Evolutionary conservation across 257 asterid species (phyloP), one percentile per base, ranked within the genome.

Genomic region (Echium plantagineum): DNA sequence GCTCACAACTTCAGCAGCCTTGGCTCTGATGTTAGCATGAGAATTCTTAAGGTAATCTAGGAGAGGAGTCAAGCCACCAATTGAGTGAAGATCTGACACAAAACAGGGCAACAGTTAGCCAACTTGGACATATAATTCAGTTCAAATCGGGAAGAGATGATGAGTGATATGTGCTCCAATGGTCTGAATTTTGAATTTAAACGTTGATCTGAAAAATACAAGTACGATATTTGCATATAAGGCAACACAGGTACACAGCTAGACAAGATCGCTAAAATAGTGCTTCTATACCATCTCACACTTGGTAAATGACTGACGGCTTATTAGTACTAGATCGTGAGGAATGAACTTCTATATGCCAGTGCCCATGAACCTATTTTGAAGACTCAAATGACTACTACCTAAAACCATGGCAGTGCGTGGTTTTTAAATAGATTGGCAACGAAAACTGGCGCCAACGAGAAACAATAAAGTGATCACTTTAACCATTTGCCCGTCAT

Each of bases 1-100:
- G 84, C 77, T 79, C 12, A 93, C 87, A 20, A 93, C 96, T 69
- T 89, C 98, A 8, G 97, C 97, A 19, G 98, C 97, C 75, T 93
- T 93, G 6, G 94, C 87, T 80, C 93, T 81, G 21, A 93, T 83
- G 71, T 86, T 89, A 56, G 97, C 75, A 66, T 93, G 86, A 20
- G 91, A 49, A 60, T 75, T 86, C 68, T 69, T 81, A 68, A 89
- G 78, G 77, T 82, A 80, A 38, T 76, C 78, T 31, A 93, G 89
- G 22, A 93, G 86, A 53, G 97, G 97, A 63, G 70, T 71, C 71
- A 93, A 72, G 5, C 98, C 97, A 58, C 98, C 98, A 59, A 93
- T 83, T 21, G 95, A 79, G 55, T 86, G 87, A 69, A 93, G 94
- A 75, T 88, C 98, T 91, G 68, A 24, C 31, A 63, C 15, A 28